Evolutionary conservation across 345 rosid genomes (phyloP).

Genomic region (Sisymbrium irio): DNA sequence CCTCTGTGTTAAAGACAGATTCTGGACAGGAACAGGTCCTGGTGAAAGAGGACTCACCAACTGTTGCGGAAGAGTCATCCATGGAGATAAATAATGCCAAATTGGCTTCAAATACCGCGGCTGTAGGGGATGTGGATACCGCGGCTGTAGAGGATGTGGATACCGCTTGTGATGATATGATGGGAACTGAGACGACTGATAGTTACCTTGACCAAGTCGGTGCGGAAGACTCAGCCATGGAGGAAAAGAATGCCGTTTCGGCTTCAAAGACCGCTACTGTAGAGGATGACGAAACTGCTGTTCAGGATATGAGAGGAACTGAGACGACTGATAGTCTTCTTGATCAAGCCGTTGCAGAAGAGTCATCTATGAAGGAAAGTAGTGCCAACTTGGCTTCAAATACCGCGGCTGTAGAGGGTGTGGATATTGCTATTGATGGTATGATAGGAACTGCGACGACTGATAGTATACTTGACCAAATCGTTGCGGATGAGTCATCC

Average conservation of each 20-base stretch:
- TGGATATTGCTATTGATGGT: constrained; percentile 28
- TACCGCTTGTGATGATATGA: constrained; percentile 24
- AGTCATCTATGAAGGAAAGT: constrained; percentile 35
- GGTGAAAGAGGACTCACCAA: constrained; percentile 42
- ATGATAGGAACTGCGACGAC: constrained; percentile 28
- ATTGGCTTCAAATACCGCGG: constrained; percentile 27
- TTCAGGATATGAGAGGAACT: not conserved
- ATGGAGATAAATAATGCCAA: constrained; percentile 37
- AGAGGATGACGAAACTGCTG: constrained; percentile 14
- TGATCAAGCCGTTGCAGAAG: constrained; percentile 27
- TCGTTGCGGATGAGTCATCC: constrained; percentile 35
- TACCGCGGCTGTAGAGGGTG: constrained; percentile 28
- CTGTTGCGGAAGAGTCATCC: constrained; percentile 35
- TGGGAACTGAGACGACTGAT: constrained; percentile 6
- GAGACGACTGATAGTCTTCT: not conserved
- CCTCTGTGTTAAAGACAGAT: constrained; percentile 40
- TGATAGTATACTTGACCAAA: constrained; percentile 26
- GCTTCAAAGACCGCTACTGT: constrained; percentile 31
- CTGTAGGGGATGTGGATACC: constrained; percentile 28
- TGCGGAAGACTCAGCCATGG: constrained; percentile 38
- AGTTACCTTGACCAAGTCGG: constrained; percentile 15
- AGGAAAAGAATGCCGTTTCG: constrained; percentile 32
- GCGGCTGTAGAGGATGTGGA: constrained; percentile 26
- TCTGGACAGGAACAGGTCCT: constrained; percentile 38
- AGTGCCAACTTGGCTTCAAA: constrained; percentile 33